A percentile compares a stretch with the other conserved stretches of the same genome.
These are phyloP conservation scores for Alternaria brassicicola DNA, from an alignment of 2,329 filamentous ascomycete species.

Conservation along the genomic window DNA sequence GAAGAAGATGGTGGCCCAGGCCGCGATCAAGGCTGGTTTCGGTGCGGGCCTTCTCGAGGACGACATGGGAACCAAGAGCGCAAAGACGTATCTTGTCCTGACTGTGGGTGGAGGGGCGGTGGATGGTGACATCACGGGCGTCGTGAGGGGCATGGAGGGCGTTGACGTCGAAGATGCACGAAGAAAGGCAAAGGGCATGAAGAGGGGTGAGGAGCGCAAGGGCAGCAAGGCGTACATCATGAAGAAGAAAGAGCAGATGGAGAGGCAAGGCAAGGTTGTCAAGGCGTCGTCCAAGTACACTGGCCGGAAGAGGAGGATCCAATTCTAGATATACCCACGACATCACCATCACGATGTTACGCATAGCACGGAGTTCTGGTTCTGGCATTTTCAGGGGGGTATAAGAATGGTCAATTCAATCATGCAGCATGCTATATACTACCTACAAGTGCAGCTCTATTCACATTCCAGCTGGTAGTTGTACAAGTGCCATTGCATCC, in stretches of 20 bases:
- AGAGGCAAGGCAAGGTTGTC: constrained; percentile 91
- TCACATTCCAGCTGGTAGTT: constrained; percentile 41
- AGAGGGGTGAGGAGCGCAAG: constrained; percentile 69
- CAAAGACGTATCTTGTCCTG: constrained; percentile 93
- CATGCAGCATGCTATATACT: constrained; percentile 50
- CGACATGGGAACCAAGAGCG: constrained; percentile 93
- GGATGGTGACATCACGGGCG: constrained; percentile 79
- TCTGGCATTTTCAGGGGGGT: constrained; percentile 26
- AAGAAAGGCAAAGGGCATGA: constrained; percentile 58
- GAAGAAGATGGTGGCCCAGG: constrained; percentile 87
- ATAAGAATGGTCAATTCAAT: constrained; percentile 43
- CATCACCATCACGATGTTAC: constrained; percentile 34
- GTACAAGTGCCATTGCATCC: constrained; percentile 38
- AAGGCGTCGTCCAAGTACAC: constrained; percentile 94
- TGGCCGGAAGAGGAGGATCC: constrained; percentile 79
- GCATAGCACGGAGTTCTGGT: constrained; percentile 47
- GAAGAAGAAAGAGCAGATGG: constrained; percentile 91
- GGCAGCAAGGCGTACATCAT: constrained; percentile 84
- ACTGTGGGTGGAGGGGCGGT: constrained; percentile 78
- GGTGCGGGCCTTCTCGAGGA: constrained; percentile 94
- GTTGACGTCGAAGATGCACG: constrained; percentile 72
- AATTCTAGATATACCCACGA: constrained; percentile 63
- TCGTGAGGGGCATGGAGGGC: constrained; percentile 85
- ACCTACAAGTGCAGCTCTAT: constrained; percentile 52
- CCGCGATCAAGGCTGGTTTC: constrained; percentile 92